These are phyloP conservation scores for Pseudodiploospora longispora DNA, from an alignment of 2,329 filamentous ascomycete genomes.

Conservation along the genomic window DNA sequence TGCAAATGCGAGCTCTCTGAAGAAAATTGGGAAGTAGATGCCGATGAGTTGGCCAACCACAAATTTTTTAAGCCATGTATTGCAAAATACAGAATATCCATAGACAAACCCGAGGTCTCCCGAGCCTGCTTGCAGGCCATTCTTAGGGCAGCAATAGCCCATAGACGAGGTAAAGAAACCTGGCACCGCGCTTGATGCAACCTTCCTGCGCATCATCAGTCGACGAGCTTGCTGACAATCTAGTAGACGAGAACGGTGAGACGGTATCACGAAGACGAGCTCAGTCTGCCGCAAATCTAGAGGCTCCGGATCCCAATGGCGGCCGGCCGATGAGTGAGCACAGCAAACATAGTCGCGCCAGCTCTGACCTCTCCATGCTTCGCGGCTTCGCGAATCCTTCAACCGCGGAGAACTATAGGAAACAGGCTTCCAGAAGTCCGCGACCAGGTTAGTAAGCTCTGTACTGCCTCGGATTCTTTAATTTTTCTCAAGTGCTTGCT, in stretches of 20 bases:
- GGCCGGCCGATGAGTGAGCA: slow-evolving; percentile 50
- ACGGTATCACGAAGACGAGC: slow-evolving; percentile 44
- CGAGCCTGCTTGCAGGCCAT: slow-evolving; percentile 70
- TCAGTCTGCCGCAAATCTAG: slow-evolving; percentile 54
- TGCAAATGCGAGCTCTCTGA: slow-evolving; percentile 82
- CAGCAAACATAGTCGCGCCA: slow-evolving; percentile 61
- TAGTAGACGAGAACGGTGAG: slow-evolving; percentile 34
- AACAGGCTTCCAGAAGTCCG: slow-evolving; percentile 25
- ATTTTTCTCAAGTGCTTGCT: too few species aligned
- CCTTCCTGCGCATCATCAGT: background rate
- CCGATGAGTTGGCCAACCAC: slow-evolving; percentile 53
- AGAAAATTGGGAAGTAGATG: slow-evolving; percentile 62
- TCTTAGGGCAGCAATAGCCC: slow-evolving; percentile 60
- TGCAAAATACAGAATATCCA: slow-evolving; percentile 65
- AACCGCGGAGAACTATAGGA: slow-evolving; percentile 27
- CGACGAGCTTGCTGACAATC: background rate
- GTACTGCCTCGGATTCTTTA: background rate
- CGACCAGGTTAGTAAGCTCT: slow-evolving; percentile 17
- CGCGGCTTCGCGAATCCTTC: slow-evolving; percentile 45
- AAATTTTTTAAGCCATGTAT: slow-evolving; percentile 60
- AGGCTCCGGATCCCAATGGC: slow-evolving; percentile 42
- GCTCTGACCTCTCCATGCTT: slow-evolving; percentile 59
- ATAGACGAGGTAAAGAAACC: slow-evolving; percentile 50
- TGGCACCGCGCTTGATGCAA: background rate
- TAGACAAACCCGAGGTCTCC: slow-evolving; percentile 61